Percentiles rank a stretch among this genome's conserved stretches.
These are phyloP conservation scores for Vickermania spadyakhi DNA, from an alignment of 208 protist species.

Conservation along the genomic window DNA sequence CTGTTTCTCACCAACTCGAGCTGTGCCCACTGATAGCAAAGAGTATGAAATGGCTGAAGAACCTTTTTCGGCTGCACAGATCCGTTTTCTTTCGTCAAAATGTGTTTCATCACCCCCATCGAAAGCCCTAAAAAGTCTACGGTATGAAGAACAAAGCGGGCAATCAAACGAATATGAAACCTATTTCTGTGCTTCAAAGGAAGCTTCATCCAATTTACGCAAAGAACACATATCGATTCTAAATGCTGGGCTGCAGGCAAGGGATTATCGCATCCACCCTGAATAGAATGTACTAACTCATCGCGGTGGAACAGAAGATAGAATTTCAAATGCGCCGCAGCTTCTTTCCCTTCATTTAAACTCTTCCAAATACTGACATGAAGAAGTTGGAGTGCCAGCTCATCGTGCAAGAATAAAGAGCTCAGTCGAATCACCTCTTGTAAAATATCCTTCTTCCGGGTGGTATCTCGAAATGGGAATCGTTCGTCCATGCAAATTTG, in stretches of 20 bases:
- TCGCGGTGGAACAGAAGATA: constrained; percentile 26
- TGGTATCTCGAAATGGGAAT: not conserved
- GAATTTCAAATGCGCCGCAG: constrained; percentile 16
- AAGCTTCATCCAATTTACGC: constrained; percentile 80
- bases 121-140: constrained; percentile 73
- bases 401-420: constrained; percentile 13
- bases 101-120: constrained; percentile 38
- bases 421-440: constrained; percentile 9
- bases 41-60: constrained; percentile 70
- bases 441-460: not conserved
- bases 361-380: not conserved
- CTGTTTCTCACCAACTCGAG: constrained; percentile 64
- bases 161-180: constrained; percentile 47
- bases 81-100: constrained; percentile 17
- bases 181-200: constrained; percentile 21
- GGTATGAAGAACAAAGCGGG: constrained; percentile 71
- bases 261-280: constrained; percentile 4
- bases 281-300: constrained; percentile 35
- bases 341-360: not conserved
- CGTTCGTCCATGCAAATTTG: not conserved
- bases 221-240: constrained; percentile 45
- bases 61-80: constrained; percentile 12
- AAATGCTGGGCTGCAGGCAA: constrained; percentile 20
- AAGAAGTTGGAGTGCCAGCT: not conserved
- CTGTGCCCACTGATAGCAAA: constrained; percentile 61